phyloP scores from a whole-genome alignment of 495 filamentous ascomycete genomes.

The Diplogelasinospora grovesii region DNA sequence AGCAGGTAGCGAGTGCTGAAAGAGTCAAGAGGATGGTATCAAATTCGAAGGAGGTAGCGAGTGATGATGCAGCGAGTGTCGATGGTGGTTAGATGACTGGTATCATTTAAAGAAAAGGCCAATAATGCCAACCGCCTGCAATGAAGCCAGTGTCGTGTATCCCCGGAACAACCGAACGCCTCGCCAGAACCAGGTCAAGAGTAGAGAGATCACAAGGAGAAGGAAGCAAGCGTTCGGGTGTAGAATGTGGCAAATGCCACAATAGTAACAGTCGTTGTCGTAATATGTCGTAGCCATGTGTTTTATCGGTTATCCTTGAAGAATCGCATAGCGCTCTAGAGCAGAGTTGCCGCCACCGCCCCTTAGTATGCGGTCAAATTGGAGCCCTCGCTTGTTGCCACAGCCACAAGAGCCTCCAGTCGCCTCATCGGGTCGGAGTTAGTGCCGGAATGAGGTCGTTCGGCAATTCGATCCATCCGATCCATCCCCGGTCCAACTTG shows the following conservation, averaged over 20 bases:
- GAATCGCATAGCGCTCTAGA: too few relatives aligned
- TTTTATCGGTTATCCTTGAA: background rate
- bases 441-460: conserved; percentile 16
- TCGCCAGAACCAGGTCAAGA: conserved; percentile 2
- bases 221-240: too few relatives aligned
- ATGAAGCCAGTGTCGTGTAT: conserved; percentile 9
- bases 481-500: conserved; percentile 12
- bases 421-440: conserved; percentile 49
- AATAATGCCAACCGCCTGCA: conserved; percentile 12
- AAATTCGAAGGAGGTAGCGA: conserved; percentile 8
- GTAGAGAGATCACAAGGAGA: background rate
- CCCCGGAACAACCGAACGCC: conserved; percentile 4
- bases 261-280: too few relatives aligned
- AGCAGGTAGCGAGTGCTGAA: conserved; percentile 2
- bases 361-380: conserved; percentile 43
- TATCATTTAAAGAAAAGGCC: conserved; percentile 13
- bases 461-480: conserved; percentile 25
- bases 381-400: conserved; percentile 77
- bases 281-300: too few relatives aligned
- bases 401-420: conserved; percentile 80
- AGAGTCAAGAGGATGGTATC: conserved; percentile 9
- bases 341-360: too few relatives aligned
- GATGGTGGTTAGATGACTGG: conserved; percentile 15
- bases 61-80: conserved; percentile 21
- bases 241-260: too few relatives aligned